Evolutionary conservation across 2,329 filamentous ascomycete genomes (phyloP), one percentile per base, ranked within the genome.

Genomic region (Cordyceps javanica): DNA sequence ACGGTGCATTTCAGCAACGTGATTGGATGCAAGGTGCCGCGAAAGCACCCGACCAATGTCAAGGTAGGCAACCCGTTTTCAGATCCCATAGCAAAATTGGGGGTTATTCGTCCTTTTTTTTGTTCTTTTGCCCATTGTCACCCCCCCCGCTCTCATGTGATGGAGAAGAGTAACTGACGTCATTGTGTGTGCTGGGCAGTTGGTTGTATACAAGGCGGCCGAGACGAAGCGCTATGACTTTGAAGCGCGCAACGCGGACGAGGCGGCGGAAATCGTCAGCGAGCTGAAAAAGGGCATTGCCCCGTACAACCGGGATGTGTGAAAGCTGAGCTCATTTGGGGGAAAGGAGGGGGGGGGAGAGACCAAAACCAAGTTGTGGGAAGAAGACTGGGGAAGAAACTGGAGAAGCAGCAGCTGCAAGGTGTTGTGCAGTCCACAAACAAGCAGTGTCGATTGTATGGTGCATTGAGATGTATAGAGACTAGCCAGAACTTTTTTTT

Each of bases 211-310:
- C 70, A 87, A 86, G 68, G 84, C 86, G 50, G 83, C 85, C 2
- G 89, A 92, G 73, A 87, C 81, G 60, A 93, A 93, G 73, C 75
- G 89, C 60, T 94, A 94, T 71, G 90, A 94, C 63, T 94, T 94
- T 69, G 90, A 93, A 72, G 85, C 89, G n/a, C 83, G 81, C 62
- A 87, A 77, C 62, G 77, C 80, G 11, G 82, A 85, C 30, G 89
- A 92, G 71, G 89, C 90, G 44, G 77, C 82, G n/a, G 88, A 90
- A 68, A 90, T 94, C 68, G 89, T 93, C 28, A 79, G 76, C 58
- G 89, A 91, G 73, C 82, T 94, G 60, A 89, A 89, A 72, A 90
- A 85, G 71, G 88, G 88, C 30, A 85, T 90, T 55, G 82, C 84
- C 34, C 83, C 86, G 25, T 89, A 88, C 21, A 57, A 57, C 65